These are phyloP conservation scores for Capsaspora owczarzaki DNA, from an alignment of 78 protist genomes.

Conservation along the genomic window DNA sequence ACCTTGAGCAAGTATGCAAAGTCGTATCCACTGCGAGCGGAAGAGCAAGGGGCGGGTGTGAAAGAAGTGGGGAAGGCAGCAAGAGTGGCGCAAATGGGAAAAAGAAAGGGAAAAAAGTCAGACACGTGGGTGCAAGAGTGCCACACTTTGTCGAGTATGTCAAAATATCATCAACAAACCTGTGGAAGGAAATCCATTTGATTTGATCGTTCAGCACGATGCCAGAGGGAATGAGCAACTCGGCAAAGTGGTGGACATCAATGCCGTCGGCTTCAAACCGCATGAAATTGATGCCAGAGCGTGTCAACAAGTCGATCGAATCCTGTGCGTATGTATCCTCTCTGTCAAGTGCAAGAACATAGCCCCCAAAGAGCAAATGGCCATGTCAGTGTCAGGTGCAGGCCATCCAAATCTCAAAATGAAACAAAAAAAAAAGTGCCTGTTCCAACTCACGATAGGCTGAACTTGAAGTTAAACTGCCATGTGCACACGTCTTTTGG, in stretches of 20 bases:
- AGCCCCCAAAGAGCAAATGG: too few relatives aligned
- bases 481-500: slow-evolving; percentile 73
- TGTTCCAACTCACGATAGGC: slow-evolving; percentile 32
- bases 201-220: slow-evolving; percentile 40
- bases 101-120: too few relatives aligned
- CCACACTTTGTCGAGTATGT: too few relatives aligned
- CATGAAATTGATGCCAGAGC: slow-evolving; percentile 87
- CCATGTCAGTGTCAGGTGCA: too few relatives aligned
- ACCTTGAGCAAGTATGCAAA: slow-evolving; percentile 66
- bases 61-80: too few relatives aligned
- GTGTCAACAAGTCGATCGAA: slow-evolving; percentile 78
- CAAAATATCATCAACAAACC: too few relatives aligned
- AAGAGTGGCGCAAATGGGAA: too few relatives aligned
- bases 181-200: slow-evolving; percentile 73
- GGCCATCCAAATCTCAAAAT: background rate
- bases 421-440: background rate
- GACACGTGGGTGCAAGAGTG: too few relatives aligned
- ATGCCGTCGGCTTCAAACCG: slow-evolving; percentile 58
- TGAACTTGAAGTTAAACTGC: slow-evolving; percentile 95
- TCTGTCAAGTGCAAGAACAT: too few relatives aligned
- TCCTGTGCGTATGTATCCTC: slow-evolving; percentile 85
- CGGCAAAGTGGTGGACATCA: slow-evolving; percentile 68
- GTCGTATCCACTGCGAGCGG: slow-evolving; percentile 75
- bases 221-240: slow-evolving; percentile 65
- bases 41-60: too few relatives aligned